phyloP scores from a whole-genome alignment of 352 stramenopile species.

The Phytophthora idaei region DNA sequence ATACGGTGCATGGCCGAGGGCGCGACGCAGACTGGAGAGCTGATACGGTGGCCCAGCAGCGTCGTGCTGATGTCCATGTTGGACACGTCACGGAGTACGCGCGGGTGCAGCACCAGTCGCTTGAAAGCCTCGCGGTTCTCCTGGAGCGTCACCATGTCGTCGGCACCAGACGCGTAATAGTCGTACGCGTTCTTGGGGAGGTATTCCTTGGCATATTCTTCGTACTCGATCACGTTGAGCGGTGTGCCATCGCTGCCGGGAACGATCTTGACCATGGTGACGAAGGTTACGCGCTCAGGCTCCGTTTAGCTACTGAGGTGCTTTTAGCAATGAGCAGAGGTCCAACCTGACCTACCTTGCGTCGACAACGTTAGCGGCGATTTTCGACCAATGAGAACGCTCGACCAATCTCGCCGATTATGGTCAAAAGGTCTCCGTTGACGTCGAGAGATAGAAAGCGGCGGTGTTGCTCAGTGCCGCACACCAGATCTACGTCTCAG shows the following conservation, averaged over 20 bases:
- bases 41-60: constrained; percentile 89
- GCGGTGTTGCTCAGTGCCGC: background rate
- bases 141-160: constrained; percentile 90
- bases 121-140: constrained; percentile 92
- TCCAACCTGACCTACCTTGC: constrained; percentile 15
- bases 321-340: constrained; percentile 18
- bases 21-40: constrained; percentile 93
- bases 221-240: constrained; percentile 92
- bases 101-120: constrained; percentile 93
- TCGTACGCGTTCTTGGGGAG: constrained; percentile 92
- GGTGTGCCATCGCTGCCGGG: constrained; percentile 72
- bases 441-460: too few species aligned
- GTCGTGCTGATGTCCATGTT: constrained; percentile 93
- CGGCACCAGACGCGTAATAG: constrained; percentile 93
- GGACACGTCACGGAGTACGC: constrained; percentile 93
- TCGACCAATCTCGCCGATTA: constrained; percentile 28
- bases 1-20: constrained; percentile 93
- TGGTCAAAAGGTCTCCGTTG: background rate
- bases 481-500: background rate
- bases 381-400: constrained; percentile 19
- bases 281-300: background rate
- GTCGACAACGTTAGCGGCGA: constrained; percentile 4
- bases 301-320: constrained; percentile 5
- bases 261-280: constrained; percentile 67
- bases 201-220: constrained; percentile 88